These are phyloP conservation scores for Tetrahymena borealis DNA, from an alignment of 73 alveolate species.

Conservation along the genomic window DNA sequence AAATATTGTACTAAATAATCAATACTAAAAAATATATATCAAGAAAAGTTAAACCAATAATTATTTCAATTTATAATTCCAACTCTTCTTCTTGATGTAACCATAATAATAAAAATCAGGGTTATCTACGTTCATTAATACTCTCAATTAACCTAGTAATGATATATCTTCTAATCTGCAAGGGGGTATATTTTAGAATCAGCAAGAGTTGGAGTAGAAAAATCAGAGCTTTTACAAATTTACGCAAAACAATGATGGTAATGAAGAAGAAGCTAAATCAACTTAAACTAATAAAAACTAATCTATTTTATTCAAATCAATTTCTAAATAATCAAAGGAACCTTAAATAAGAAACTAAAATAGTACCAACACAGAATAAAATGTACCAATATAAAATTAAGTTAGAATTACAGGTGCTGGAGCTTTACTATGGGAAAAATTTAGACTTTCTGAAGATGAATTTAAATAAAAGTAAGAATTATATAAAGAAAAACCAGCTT, in stretches of 20 bases:
- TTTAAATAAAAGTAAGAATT: background rate
- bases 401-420: background rate
- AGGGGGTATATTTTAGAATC: background rate
- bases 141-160: background rate
- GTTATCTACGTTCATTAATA: background rate
- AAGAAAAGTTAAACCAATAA: no score
- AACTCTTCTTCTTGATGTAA: background rate
- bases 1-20: no score
- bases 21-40: no score
- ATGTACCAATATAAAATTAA: background rate
- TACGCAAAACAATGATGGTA: no score
- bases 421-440: background rate
- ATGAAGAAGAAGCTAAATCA: no score
- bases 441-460: background rate
- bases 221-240: no score
- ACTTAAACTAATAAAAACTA: no score
- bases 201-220: no score
- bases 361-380: background rate
- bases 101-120: background rate
- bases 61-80: no score
- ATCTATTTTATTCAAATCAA: no score
- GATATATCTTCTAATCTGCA: no score
- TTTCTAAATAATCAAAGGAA: background rate
- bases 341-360: background rate
- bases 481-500: background rate